phyloP scores from a whole-genome alignment of 768 basidiomycete species.

The Hericium coralloides region DNA sequence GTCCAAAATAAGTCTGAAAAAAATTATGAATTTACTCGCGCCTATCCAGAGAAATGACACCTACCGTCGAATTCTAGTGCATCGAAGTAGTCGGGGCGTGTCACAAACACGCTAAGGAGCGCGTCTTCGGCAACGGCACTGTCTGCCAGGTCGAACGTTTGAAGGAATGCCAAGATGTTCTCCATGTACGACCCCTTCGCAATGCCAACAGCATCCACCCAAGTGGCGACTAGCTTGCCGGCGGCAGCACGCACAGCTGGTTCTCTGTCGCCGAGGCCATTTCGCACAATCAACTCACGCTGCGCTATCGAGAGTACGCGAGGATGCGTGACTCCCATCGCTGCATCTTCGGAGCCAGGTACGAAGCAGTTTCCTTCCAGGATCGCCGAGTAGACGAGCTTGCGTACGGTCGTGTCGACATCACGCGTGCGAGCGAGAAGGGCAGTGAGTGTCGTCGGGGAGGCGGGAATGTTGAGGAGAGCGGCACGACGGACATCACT shows the following conservation, averaged over 20 bases:
- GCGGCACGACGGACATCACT: slow-evolving; percentile 86
- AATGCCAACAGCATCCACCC: slow-evolving; percentile 55
- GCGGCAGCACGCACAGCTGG: slow-evolving; percentile 63
- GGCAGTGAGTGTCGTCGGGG: slow-evolving; percentile 43
- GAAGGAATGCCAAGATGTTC: slow-evolving; percentile 39
- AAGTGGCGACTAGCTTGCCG: slow-evolving; percentile 57
- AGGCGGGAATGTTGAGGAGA: slow-evolving; percentile 61
- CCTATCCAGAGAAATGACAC: slow-evolving; percentile 12
- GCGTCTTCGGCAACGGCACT: slow-evolving; percentile 66
- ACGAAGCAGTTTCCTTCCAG: slow-evolving; percentile 33
- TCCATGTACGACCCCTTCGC: slow-evolving; percentile 30
- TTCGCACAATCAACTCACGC: slow-evolving; percentile 66
- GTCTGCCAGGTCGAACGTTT: slow-evolving; percentile 50
- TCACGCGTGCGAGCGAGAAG: slow-evolving; percentile 77
- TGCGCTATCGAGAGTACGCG: slow-evolving; percentile 58
- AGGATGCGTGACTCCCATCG: slow-evolving; percentile 54
- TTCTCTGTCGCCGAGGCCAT: slow-evolving; percentile 86
- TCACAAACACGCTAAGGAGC: slow-evolving; percentile 61
- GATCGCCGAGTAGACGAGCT: slow-evolving; percentile 56
- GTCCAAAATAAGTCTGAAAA: slow-evolving; percentile 63
- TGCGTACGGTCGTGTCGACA: slow-evolving; percentile 65
- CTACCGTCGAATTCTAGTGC: slow-evolving; percentile 61
- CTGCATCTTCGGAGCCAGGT: slow-evolving; percentile 18
- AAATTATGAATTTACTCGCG: not conserved
- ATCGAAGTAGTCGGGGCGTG: slow-evolving; percentile 56